phyloP scores from a whole-genome alignment of 352 stramenopile species.

The Globisporangium alternatum region DNA sequence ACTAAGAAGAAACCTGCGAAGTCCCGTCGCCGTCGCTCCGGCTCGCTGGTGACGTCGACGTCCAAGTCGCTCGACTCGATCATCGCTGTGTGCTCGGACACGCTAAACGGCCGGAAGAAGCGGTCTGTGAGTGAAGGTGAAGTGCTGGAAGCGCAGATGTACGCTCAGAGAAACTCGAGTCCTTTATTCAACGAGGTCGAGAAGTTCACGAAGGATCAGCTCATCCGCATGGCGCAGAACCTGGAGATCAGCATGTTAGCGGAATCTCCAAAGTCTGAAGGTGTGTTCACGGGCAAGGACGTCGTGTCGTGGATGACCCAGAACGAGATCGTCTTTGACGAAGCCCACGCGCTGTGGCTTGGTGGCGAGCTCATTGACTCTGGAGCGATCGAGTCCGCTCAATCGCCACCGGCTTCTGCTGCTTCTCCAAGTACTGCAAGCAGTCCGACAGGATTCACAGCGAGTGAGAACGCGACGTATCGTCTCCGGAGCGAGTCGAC shows the following conservation, averaged over 20 bases:
- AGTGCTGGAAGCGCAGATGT: constrained; percentile 20
- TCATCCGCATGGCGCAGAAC: constrained; percentile 76
- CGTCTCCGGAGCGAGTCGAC: constrained; percentile 38
- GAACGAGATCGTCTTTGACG: constrained; percentile 74
- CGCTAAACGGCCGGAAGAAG: constrained; percentile 41
- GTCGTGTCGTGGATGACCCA: constrained; percentile 73
- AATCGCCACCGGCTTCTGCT: neutral
- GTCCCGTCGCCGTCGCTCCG: constrained; percentile 41
- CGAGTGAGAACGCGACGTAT: constrained; percentile 23
- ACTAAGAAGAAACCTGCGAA: constrained; percentile 33
- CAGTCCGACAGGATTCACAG: constrained; percentile 21
- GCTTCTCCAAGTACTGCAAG: constrained; percentile 23
- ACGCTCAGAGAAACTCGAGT: constrained; percentile 22
- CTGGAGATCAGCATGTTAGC: constrained; percentile 58
- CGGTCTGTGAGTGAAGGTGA: constrained; percentile 62
- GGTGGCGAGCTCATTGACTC: constrained; percentile 66
- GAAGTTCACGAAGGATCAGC: constrained; percentile 73
- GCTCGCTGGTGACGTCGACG: constrained; percentile 58
- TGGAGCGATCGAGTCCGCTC: constrained; percentile 37
- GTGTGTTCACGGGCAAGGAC: constrained; percentile 62
- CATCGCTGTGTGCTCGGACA: constrained; percentile 53
- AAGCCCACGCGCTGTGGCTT: constrained; percentile 69
- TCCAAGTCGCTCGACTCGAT: constrained; percentile 72
- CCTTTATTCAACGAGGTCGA: constrained; percentile 57
- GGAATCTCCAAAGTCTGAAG: constrained; percentile 31